phyloP scores from a whole-genome alignment of 345 rosid genomes.

The Mallotus nudiflorus region DNA sequence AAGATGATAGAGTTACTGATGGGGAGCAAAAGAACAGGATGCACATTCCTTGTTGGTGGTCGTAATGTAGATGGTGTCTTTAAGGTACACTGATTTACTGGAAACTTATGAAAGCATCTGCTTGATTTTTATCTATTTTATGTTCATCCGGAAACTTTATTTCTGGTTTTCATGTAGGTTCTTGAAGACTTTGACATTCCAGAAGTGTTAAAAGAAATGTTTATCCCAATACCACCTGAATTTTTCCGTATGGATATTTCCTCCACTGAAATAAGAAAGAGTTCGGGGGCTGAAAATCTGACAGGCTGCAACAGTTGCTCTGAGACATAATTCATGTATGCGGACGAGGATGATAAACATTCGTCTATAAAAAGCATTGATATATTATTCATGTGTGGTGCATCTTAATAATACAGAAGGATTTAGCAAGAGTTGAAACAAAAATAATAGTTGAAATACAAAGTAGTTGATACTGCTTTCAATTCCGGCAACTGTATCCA shows the following conservation, averaged over 20 bases:
- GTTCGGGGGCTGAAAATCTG: conserved; percentile 20
- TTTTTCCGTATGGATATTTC: conserved; percentile 72
- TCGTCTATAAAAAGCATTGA: not conserved
- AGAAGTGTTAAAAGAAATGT: conserved; percentile 62
- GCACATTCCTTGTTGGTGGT: conserved; percentile 85
- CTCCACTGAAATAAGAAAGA: conserved; percentile 68
- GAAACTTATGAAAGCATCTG: not conserved
- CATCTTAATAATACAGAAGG: no score
- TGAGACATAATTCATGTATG: not conserved
- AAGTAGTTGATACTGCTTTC: no score
- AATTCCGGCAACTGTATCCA: no score
- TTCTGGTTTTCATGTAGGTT: conserved; percentile 47
- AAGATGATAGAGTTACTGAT: conserved; percentile 73
- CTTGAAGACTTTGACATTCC: conserved; percentile 82
- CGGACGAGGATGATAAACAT: no score
- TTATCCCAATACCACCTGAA: conserved; percentile 65
- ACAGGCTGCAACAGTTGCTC: not conserved
- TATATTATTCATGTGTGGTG: not conserved
- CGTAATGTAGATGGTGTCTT: conserved; percentile 78
- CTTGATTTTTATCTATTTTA: not conserved
- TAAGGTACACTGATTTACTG: conserved; percentile 44
- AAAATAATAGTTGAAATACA: no score
- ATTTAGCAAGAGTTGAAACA: no score
- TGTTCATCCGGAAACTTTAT: conserved; percentile 7
- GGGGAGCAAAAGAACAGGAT: conserved; percentile 72